A percentile compares a stretch with the other conserved stretches of the same genome.
Evolutionary conservation across 306 rosid genomes (phyloP).

Genomic region (Cicer chorassanicum): DNA sequence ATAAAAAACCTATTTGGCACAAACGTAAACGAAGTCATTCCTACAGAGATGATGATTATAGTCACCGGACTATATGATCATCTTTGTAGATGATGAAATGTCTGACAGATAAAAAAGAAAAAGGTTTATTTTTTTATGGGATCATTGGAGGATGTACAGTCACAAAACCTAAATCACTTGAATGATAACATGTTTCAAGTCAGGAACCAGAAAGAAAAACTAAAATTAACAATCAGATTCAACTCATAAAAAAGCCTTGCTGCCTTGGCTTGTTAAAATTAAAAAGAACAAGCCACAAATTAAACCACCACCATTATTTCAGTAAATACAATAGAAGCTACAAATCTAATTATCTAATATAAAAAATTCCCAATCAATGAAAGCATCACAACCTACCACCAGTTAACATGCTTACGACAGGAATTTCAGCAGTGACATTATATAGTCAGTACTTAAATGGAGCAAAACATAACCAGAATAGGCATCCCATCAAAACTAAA

Average conservation of each 20-base stretch:
- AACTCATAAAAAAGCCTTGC: neutral
- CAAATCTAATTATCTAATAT: neutral
- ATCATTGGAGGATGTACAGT: no score
- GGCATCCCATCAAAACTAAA: neutral
- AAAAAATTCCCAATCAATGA: neutral
- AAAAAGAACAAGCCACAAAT: neutral
- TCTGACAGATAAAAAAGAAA: neutral
- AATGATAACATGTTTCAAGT: neutral
- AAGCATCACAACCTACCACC: conserved; percentile 2
- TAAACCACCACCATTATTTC: neutral
- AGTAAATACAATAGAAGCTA: neutral
- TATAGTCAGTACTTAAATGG: neutral
- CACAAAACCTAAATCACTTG: no score
- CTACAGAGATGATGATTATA: no score
- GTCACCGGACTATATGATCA: neutral
- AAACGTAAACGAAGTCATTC: no score
- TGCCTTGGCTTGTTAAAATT: neutral
- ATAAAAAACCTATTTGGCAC: no score
- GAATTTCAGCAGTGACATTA: neutral
- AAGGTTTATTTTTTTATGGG: no score
- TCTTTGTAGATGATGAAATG: neutral
- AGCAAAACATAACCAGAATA: neutral
- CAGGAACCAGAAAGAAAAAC: neutral
- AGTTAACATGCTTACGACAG: neutral
- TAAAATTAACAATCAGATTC: neutral